Evolutionary conservation across 176 grass and related monocot species (phyloP).

Genomic region (Phyllostachys edulis): DNA sequence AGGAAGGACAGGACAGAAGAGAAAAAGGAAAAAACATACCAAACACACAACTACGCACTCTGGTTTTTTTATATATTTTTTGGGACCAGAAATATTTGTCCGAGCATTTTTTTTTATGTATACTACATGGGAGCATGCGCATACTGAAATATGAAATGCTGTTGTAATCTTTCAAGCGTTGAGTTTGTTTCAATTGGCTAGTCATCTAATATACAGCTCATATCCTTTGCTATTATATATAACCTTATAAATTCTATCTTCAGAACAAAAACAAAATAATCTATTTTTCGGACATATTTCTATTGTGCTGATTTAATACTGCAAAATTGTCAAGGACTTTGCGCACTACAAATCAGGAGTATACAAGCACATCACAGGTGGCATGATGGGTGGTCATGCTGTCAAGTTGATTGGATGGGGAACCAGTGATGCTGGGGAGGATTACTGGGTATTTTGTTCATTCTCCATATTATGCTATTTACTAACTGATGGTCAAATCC

Average conservation of each 20-base stretch:
- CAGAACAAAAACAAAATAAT: background rate
- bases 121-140: background rate
- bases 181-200: background rate
- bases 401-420: constrained; percentile 96
- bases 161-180: background rate
- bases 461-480: background rate
- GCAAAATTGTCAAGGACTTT: constrained; percentile 61
- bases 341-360: constrained; percentile 98
- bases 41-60: background rate
- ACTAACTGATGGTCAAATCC: background rate
- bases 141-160: background rate
- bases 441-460: constrained; percentile 79
- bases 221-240: background rate
- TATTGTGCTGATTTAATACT: constrained; percentile 25
- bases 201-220: background rate
- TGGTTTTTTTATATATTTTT: background rate
- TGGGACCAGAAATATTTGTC: background rate
- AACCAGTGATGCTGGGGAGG: constrained; percentile 76
- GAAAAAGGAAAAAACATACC: background rate
- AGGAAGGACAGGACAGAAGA: background rate
- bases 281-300: background rate
- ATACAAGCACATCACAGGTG: constrained; percentile 84
- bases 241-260: background rate
- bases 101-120: background rate
- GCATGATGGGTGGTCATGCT: constrained; percentile 76